These are phyloP conservation scores for Pseudocercospora fuligena DNA, from an alignment of 2,329 filamentous ascomycete species.

Conservation along the genomic window DNA sequence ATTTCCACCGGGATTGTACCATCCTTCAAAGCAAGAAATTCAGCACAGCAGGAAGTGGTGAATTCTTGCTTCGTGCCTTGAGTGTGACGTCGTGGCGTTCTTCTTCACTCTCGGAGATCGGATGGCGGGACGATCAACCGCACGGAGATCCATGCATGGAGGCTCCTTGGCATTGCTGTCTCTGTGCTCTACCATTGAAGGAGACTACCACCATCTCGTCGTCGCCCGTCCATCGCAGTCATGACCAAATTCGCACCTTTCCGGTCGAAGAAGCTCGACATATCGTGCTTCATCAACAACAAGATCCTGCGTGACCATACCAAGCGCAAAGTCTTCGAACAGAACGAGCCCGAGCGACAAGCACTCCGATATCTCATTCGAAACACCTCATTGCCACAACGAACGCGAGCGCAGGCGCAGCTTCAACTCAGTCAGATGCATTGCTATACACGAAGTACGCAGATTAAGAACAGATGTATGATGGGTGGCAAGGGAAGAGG, in stretches of 20 bases:
- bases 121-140: background rate
- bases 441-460: constrained; percentile 88
- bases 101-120: constrained; percentile 12
- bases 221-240: constrained; percentile 20
- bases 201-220: background rate
- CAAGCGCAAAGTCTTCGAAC: constrained; percentile 90
- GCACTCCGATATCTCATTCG: constrained; percentile 81
- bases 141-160: background rate
- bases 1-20: background rate
- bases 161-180: constrained; percentile 1
- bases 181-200: background rate
- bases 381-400: constrained; percentile 82
- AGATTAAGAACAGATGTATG: constrained; percentile 92
- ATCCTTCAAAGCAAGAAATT: background rate
- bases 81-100: constrained; percentile 16
- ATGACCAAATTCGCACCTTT: constrained; percentile 63
- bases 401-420: constrained; percentile 88
- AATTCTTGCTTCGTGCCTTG: background rate
- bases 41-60: background rate
- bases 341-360: constrained; percentile 89
- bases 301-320: constrained; percentile 91
- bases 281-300: constrained; percentile 85
- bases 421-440: constrained; percentile 95
- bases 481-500: constrained; percentile 87
- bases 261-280: constrained; percentile 84